Percentiles rank a stretch among this genome's conserved stretches.
phyloP scores from a whole-genome alignment of 352 stramenopile species.

The Phytopythium oedochilum region DNA sequence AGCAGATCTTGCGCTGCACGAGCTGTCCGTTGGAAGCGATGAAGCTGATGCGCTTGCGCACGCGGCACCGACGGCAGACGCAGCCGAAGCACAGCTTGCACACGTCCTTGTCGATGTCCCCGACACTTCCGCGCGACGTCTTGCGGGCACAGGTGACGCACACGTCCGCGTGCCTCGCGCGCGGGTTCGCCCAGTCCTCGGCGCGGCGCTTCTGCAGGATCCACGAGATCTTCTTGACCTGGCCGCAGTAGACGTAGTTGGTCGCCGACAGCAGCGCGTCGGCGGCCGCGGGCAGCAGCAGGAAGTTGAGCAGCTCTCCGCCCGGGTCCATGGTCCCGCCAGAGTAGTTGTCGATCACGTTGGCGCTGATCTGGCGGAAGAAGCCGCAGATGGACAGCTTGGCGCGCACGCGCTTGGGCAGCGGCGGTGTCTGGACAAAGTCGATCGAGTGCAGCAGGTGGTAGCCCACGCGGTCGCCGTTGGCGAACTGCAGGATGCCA shows the following conservation, averaged over 20 bases:
- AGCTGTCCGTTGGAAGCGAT: slow-evolving; percentile 20
- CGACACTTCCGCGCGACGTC: not conserved
- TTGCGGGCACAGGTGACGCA: slow-evolving; percentile 18
- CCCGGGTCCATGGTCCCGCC: slow-evolving; percentile 25
- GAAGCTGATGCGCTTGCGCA: slow-evolving; percentile 31
- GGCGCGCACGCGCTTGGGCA: slow-evolving; percentile 12
- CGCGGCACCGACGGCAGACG: slow-evolving; percentile 26
- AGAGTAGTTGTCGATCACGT: slow-evolving; percentile 14
- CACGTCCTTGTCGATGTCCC: slow-evolving; percentile 3
- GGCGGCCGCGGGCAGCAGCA: slow-evolving; percentile 17
- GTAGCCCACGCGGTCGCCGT: slow-evolving; percentile 31
- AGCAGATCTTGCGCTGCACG: slow-evolving; percentile 20
- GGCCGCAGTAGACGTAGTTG: slow-evolving; percentile 19
- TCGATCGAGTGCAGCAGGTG: slow-evolving; percentile 36
- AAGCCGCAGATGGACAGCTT: slow-evolving; percentile 21
- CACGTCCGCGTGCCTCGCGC: not conserved
- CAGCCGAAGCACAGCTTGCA: slow-evolving; percentile 26
- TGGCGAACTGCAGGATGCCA: slow-evolving; percentile 21
- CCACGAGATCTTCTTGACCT: slow-evolving; percentile 36
- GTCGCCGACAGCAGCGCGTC: slow-evolving; percentile 13
- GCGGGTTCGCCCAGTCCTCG: not conserved
- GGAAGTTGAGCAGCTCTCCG: slow-evolving; percentile 12
- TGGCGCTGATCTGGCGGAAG: slow-evolving; percentile 13
- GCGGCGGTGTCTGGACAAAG: slow-evolving; percentile 14
- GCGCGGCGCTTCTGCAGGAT: slow-evolving; percentile 17